These are phyloP conservation scores for Quercus alba DNA, from an alignment of 306 rosid genomes.

Conservation along the genomic window DNA sequence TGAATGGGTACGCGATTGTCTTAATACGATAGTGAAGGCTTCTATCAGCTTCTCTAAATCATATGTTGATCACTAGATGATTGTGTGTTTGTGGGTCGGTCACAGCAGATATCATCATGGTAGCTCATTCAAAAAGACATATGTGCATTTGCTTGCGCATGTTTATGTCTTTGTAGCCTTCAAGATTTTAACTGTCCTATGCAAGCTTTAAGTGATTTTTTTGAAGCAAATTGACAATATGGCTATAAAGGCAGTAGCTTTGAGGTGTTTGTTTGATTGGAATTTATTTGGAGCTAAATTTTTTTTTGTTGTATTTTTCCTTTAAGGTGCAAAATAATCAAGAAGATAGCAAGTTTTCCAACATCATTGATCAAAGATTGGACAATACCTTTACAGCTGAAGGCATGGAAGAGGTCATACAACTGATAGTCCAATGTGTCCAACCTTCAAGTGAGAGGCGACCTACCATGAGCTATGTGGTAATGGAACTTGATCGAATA, in stretches of 20 bases:
- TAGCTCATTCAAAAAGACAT: neutral
- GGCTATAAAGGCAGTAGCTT: neutral
- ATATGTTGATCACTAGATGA: neutral
- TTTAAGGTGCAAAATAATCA: constrained; percentile 50
- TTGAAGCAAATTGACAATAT: neutral
- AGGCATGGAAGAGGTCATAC: constrained; percentile 62
- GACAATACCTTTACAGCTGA: constrained; percentile 70
- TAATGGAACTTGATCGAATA: constrained; percentile 71
- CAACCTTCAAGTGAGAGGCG: constrained; percentile 70
- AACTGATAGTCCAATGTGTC: constrained; percentile 51
- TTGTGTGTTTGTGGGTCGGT: neutral
- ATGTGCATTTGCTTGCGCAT: neutral
- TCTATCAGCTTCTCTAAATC: neutral
- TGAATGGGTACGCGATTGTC: constrained; percentile 54
- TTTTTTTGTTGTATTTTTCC: neutral
- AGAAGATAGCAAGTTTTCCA: constrained; percentile 26
- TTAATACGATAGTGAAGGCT: neutral
- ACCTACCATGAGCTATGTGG: constrained; percentile 70
- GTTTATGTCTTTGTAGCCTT: neutral
- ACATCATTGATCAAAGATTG: constrained; percentile 59
- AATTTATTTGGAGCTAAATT: neutral
- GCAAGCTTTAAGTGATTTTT: neutral
- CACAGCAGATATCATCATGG: neutral
- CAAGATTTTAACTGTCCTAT: neutral
- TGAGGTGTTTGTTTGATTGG: neutral